These are phyloP conservation scores for Phyllosticta citrichinensis DNA, from an alignment of 2,329 filamentous ascomycete species.

Conservation along the genomic window DNA sequence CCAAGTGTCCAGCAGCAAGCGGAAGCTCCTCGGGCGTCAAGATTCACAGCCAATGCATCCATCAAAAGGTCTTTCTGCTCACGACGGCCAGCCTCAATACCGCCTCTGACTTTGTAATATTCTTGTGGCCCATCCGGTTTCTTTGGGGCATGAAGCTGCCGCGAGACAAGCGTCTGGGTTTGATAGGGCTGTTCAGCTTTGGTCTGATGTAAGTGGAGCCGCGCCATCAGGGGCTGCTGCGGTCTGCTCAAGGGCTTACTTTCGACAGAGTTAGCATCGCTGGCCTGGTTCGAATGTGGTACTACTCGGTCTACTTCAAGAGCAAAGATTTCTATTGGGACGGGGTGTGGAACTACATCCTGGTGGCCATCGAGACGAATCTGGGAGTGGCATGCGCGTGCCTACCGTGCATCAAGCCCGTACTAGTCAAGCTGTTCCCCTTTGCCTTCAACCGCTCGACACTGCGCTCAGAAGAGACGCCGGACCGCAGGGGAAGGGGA, in stretches of 20 bases:
- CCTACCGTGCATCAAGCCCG: constrained; percentile 23
- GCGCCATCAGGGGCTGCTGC: neutral
- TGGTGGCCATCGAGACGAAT: constrained; percentile 20
- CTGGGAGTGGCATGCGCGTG: constrained; percentile 24
- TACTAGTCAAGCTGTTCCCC: constrained; percentile 39
- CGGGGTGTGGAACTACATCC: constrained; percentile 19
- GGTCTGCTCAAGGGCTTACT: neutral
- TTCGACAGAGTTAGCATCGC: constrained; percentile 22
- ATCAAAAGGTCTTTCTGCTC: constrained; percentile 17
- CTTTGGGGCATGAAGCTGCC: constrained; percentile 20
- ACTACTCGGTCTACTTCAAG: constrained; percentile 18
- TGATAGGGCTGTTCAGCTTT: constrained; percentile 22
- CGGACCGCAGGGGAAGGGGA: neutral
- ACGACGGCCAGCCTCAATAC: constrained; percentile 22
- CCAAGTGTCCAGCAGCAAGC: neutral
- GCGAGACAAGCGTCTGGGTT: constrained; percentile 19
- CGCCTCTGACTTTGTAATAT: constrained; percentile 24
- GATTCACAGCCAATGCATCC: constrained; percentile 18
- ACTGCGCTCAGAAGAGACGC: neutral
- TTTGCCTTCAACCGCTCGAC: neutral
- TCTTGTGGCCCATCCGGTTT: constrained; percentile 23
- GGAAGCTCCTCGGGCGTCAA: neutral
- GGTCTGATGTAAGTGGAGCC: constrained; percentile 24
- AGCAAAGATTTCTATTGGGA: constrained; percentile 22
- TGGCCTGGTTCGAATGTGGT: constrained; percentile 22